Conservation (phyloP, 768 basidiomycete species). For the Hygrocybe punicea region DNA sequence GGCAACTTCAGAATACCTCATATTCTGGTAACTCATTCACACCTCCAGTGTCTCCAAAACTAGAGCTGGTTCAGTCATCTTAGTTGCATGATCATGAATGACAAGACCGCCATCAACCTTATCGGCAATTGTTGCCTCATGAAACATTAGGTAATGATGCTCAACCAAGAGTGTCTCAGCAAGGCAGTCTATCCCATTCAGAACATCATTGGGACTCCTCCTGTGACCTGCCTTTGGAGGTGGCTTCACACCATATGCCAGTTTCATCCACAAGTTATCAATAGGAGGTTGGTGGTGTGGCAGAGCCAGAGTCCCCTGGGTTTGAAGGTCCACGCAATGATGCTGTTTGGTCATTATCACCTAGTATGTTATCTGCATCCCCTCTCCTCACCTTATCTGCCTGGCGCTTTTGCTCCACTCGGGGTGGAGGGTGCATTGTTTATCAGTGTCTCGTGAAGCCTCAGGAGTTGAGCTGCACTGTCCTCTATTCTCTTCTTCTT, state of each 20-base stretch:
- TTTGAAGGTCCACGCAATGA: constrained; percentile 25
- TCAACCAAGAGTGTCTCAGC: background rate
- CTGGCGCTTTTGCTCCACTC: constrained; percentile 17
- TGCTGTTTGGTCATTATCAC: constrained; percentile 22
- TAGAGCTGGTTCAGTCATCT: constrained; percentile 25
- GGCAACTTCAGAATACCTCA: constrained; percentile 11
- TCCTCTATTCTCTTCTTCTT: constrained; percentile 25
- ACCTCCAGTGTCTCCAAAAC: constrained; percentile 28
- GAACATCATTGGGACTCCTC: constrained; percentile 26
- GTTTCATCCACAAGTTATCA: constrained; percentile 2
- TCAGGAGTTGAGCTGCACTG: constrained; percentile 19
- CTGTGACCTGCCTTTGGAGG: constrained; percentile 16
- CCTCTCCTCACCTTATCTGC: constrained; percentile 37
- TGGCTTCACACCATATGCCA: background rate
- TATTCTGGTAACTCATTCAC: constrained; percentile 19
- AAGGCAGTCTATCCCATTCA: constrained; percentile 9
- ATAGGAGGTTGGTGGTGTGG: background rate
- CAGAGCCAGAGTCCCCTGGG: background rate
- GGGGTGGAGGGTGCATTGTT: constrained; percentile 18
- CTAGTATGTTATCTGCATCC: constrained; percentile 64
- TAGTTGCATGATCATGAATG: constrained; percentile 23
- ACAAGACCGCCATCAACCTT: constrained; percentile 2
- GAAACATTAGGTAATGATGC: background rate
- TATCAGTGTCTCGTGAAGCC: constrained; percentile 17
- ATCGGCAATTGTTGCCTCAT: background rate